These are phyloP conservation scores for Paecilomyces formosus DNA, from an alignment of 2,329 filamentous ascomycete genomes.

Conservation along the genomic window DNA sequence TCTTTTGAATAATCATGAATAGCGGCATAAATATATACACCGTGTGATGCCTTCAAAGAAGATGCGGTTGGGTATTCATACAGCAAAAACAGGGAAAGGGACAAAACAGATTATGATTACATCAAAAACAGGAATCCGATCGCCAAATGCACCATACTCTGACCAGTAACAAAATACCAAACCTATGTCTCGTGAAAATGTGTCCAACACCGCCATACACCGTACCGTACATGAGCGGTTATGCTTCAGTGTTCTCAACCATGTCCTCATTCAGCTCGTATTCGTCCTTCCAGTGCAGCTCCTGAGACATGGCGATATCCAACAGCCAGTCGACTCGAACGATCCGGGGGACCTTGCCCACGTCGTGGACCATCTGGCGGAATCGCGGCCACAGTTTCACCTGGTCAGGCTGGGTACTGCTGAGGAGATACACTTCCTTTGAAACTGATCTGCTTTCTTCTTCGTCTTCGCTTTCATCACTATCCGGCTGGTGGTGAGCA, in stretches of 20 bases:
- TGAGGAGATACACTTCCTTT: slow-evolving; percentile 78
- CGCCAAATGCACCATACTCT: neutral
- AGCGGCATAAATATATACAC: slow-evolving; percentile 1
- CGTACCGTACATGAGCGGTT: slow-evolving; percentile 8
- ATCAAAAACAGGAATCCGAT: neutral
- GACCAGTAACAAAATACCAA: neutral
- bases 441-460: slow-evolving; percentile 55
- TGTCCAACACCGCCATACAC: slow-evolving; percentile 1
- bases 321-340: slow-evolving; percentile 86
- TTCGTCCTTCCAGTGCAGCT: slow-evolving; percentile 59
- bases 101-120: neutral
- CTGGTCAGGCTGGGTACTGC: slow-evolving; percentile 59
- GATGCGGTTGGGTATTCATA: neutral
- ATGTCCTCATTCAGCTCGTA: slow-evolving; percentile 43
- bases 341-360: slow-evolving; percentile 72
- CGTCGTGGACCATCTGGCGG: slow-evolving; percentile 65
- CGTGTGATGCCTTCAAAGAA: slow-evolving; percentile 1
- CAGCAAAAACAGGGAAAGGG: neutral
- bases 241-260: slow-evolving; percentile 14
- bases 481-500: slow-evolving; percentile 39
- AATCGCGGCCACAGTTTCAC: slow-evolving; percentile 73
- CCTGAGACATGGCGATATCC: slow-evolving; percentile 81
- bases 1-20: slow-evolving; percentile 58
- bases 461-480: slow-evolving; percentile 36
- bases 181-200: neutral